Conservation (phyloP, 2,329 filamentous ascomycete species). For the Salinomyces thailandicus region DNA sequence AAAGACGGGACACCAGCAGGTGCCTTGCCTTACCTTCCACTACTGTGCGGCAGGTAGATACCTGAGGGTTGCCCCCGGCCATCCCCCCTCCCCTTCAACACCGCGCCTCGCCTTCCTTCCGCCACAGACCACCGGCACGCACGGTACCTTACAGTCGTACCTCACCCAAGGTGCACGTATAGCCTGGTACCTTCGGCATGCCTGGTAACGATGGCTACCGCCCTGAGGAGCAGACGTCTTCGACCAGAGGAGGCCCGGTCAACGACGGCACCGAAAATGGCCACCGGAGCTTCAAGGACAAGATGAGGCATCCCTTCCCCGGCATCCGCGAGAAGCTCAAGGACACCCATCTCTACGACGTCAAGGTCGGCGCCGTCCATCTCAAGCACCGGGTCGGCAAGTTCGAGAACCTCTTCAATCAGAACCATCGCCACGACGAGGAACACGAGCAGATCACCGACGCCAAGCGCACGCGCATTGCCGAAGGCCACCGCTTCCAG, state of each 20-base stretch:
- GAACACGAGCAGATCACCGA: slow-evolving; percentile 79
- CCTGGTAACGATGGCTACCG: slow-evolving; percentile 1
- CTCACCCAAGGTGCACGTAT: too few species aligned
- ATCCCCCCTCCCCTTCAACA: too few species aligned
- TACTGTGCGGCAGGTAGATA: too few species aligned
- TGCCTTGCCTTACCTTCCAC: too few species aligned
- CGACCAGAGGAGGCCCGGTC: background rate
- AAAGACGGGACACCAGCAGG: too few species aligned
- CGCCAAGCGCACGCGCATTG: slow-evolving; percentile 61
- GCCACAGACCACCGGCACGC: too few species aligned
- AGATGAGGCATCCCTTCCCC: slow-evolving; percentile 15
- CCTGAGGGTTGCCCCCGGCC: too few species aligned
- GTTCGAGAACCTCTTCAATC: slow-evolving; percentile 61
- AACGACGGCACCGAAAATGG: slow-evolving; percentile 1
- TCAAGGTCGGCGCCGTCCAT: slow-evolving; percentile 46
- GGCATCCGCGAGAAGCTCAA: slow-evolving; percentile 35
- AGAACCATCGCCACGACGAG: slow-evolving; percentile 86
- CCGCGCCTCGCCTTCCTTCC: too few species aligned
- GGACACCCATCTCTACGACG: slow-evolving; percentile 37
- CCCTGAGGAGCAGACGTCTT: slow-evolving; percentile 1
- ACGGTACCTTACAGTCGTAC: too few species aligned
- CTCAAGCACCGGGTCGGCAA: slow-evolving; percentile 55
- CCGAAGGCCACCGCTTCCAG: slow-evolving; percentile 68
- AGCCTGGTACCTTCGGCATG: too few species aligned
- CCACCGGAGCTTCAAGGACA: slow-evolving; percentile 10